Evolutionary conservation across 352 stramenopile species (phyloP), one percentile per base, ranked within the genome.

Genomic region (Peronospora belbahrii): DNA sequence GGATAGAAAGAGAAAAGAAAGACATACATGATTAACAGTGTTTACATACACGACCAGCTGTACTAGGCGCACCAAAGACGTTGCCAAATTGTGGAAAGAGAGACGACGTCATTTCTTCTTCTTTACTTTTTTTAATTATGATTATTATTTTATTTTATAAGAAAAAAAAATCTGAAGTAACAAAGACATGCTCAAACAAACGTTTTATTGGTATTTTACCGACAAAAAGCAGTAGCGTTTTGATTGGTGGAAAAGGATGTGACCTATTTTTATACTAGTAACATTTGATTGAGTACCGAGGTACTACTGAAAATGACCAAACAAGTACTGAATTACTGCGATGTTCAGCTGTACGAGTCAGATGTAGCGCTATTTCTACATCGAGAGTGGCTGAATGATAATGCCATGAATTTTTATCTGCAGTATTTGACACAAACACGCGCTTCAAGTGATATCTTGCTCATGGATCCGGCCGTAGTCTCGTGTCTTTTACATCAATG

Each of bases 61-160:
- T 59, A 45, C 63, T 85, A n/a, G 62, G 66, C 33, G 69, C 65
- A 56, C 70, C 75, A 54, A 90, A 90, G 11, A 86, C 72, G 55
- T 87, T 87, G 58, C 79, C 79, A 50, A 83, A 90, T 43, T 85
- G 74, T 38, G 79, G 74, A 55, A 90, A 90, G 42, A 88, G 67
- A 48, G 75, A 90, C 59, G 75, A 86, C 52, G 69, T 56, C 53
- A 65, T 73, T 19, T 19, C 39, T 27, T 15, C 7, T 18, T 31
- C 8, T 31, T 11, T 9, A 15, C 10, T 15, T 15, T 15, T n/a
- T n/a, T n/a, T n/a, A n/a, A n/a, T n/a, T n/a, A n/a, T n/a, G n/a
- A n/a, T n/a, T n/a, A n/a, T n/a, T n/a, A n/a, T n/a, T n/a, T n/a
- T n/a, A n/a, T n/a, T n/a, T n/a, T n/a, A n/a, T n/a, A n/a, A n/a